A percentile compares a stretch with the other conserved stretches of the same genome.
Evolutionary conservation across 257 asterid species (phyloP).

Genomic region (Verbascum thapsus): DNA sequence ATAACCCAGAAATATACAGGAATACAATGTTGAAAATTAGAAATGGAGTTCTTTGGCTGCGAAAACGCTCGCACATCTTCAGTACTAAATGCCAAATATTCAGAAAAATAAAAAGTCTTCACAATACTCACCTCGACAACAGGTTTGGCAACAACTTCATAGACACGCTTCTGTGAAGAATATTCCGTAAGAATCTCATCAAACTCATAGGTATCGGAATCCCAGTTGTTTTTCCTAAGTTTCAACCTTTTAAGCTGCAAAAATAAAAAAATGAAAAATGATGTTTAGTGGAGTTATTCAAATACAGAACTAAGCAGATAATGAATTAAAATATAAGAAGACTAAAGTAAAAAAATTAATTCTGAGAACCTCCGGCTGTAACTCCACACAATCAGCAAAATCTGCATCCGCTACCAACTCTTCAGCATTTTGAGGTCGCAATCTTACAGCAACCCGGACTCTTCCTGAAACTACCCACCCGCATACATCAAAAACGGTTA

Average conservation of each 20-base stretch:
- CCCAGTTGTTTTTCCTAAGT: conserved; percentile 98
- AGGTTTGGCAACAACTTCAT: conserved; percentile 99
- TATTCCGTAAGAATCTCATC: conserved; percentile 94
- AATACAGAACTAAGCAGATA: background rate
- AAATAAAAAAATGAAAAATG: conserved; percentile 28
- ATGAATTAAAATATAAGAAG: conserved; percentile 20
- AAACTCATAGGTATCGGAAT: conserved; percentile 96
- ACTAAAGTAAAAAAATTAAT: conserved; percentile 21
- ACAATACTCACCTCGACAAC: conserved; percentile 84
- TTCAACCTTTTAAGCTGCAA: conserved; percentile 92
- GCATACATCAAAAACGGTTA: conserved; percentile 27
- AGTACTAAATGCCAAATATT: conserved; percentile 5
- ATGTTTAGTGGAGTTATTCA: conserved; percentile 27
- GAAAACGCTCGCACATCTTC: background rate
- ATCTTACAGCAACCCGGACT: conserved; percentile 93
- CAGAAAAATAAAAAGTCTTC: conserved; percentile 16
- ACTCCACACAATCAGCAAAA: conserved; percentile 98
- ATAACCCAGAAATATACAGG: too few species aligned
- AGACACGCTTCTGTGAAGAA: conserved; percentile 97
- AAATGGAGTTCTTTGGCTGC: background rate
- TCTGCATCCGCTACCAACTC: conserved; percentile 97
- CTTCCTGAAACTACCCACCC: conserved; percentile 80
- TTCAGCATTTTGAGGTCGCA: conserved; percentile 92
- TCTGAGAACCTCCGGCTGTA: conserved; percentile 83
- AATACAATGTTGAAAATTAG: conserved; percentile 10